Evolutionary conservation across 2,329 filamentous ascomycete species (phyloP), one percentile per base, ranked within the genome.

Genomic region (Fusarium kyushuense): DNA sequence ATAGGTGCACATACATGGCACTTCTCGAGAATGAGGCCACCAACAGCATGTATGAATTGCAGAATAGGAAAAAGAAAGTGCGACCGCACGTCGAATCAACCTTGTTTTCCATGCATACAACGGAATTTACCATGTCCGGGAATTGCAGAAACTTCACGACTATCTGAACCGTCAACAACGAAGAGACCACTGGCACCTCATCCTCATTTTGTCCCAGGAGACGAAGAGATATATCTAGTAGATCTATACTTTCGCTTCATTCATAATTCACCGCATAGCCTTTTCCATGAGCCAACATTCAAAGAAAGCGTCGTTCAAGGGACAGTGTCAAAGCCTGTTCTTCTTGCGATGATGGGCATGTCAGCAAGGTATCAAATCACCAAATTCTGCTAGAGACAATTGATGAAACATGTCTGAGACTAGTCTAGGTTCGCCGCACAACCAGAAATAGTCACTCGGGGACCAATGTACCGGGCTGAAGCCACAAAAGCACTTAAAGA

Each of bases 401-500:
- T 38, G 23, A 12, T 30, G 14, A 0, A 16, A 3, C 2, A 61
- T 1, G 3, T 48, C 35, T 53, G 5, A 45, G 5, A 5, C 0
- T 5, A 14, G 1, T 6, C 3, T 29, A 62, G 71, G 8, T 73
- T 73, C 27, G 55, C 71, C 0, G 41, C 58, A 3, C 40, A 59
- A 1, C 52, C 70, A 23, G 57, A 53, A 0, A 30, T 72, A 17
- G 68, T 66, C 2, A 51, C 69, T 14, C 71, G 61, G 1, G 71
- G 71, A 6, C 17, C 63, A 1, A 36, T 63, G n/a, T 73, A 73
- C 42, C 66, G 63, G 2, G 49, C 42, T 5, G 54, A 67, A 47
- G 71, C 46, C 10, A 69, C 58, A 4, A 47, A 54, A n/a, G 55
- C 71, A n/a, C 19, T 79, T 1, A 76, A 78, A 21, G 63, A 69